These are phyloP conservation scores for Hemileccinum rubropunctum DNA, from an alignment of 768 basidiomycete genomes.

Conservation along the genomic window DNA sequence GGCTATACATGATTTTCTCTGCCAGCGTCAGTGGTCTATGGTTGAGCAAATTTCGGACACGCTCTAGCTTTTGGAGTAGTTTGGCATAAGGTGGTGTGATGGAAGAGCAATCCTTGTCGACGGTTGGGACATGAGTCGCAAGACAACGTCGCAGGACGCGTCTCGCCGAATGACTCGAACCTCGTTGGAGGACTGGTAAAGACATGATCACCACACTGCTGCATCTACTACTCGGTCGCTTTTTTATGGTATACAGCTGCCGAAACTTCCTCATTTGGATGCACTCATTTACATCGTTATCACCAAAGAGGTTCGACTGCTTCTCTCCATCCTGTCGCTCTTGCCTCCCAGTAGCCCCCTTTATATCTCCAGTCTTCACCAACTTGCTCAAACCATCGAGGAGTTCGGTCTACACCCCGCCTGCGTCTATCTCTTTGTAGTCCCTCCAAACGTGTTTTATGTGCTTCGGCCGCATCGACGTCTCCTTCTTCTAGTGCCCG, in stretches of 20 bases:
- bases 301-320: slow-evolving; percentile 62
- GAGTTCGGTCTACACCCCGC: slow-evolving; percentile 53
- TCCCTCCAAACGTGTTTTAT: slow-evolving; percentile 73
- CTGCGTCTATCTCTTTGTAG: slow-evolving; percentile 71
- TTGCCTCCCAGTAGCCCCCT: slow-evolving; percentile 84
- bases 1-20: slow-evolving; percentile 97
- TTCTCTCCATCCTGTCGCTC: slow-evolving; percentile 61
- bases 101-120: slow-evolving; percentile 58
- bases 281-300: slow-evolving; percentile 14
- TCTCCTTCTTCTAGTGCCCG: slow-evolving; percentile 79
- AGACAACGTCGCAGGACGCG: slow-evolving; percentile 30
- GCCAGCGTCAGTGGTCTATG: slow-evolving; percentile 86
- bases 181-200: slow-evolving; percentile 17
- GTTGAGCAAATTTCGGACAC: slow-evolving; percentile 64
- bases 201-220: slow-evolving; percentile 15
- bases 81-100: slow-evolving; percentile 84
- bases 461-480: slow-evolving; percentile 64
- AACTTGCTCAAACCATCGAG: slow-evolving; percentile 74
- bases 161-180: slow-evolving; percentile 8
- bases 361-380: slow-evolving; percentile 72
- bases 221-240: neutral
- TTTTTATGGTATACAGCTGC: neutral
- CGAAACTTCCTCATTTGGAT: slow-evolving; percentile 4
- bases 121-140: slow-evolving; percentile 40
- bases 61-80: slow-evolving; percentile 67